Conservation (phyloP, 345 rosid species). For the Syzygium grande region DNA sequence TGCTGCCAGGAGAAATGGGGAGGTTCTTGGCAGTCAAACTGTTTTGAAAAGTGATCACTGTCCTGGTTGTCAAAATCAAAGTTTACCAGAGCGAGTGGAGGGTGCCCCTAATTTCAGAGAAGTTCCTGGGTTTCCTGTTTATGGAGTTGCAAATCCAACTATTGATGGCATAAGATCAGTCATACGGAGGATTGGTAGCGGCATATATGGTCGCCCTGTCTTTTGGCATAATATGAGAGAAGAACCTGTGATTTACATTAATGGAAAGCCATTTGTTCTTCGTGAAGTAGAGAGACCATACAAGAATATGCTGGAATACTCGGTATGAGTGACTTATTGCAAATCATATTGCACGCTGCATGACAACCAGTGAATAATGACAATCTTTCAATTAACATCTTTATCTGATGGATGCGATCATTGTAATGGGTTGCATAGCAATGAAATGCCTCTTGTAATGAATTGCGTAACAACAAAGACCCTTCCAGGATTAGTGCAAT, state of each 20-base stretch:
- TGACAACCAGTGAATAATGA: background rate
- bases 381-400: background rate
- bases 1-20: conserved; percentile 88
- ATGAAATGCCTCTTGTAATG: background rate
- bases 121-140: conserved; percentile 96
- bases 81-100: conserved; percentile 84
- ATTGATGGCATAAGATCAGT: conserved; percentile 84
- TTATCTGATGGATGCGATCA: background rate
- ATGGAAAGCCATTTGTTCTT: conserved; percentile 95
- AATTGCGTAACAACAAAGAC: background rate
- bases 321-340: conserved; percentile 34
- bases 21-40: conserved; percentile 94
- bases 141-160: conserved; percentile 99
- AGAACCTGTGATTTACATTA: conserved; percentile 95
- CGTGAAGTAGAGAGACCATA: conserved; percentile 96
- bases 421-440: background rate
- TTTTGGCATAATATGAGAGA: conserved; percentile 99
- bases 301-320: conserved; percentile 93
- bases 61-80: conserved; percentile 82
- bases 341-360: background rate
- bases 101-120: conserved; percentile 98
- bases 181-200: conserved; percentile 76
- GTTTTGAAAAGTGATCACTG: conserved; percentile 97
- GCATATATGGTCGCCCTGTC: conserved; percentile 64
- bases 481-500: background rate